Base-by-base conservation (phyloP, 2,329 filamentous ascomycete species). In the Aspergillus carbonarius region DNA sequence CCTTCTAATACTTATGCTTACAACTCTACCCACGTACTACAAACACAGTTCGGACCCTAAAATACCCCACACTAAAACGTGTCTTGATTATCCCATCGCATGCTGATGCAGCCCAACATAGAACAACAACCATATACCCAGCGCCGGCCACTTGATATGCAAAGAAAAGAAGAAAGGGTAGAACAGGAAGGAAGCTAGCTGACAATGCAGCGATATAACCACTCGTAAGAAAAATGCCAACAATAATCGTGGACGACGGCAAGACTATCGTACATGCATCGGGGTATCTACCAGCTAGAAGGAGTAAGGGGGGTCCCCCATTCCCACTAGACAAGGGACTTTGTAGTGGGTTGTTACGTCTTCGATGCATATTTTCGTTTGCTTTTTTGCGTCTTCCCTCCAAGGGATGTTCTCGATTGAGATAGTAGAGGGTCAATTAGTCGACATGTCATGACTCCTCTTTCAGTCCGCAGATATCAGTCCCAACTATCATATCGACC, bases 401-500 rank as follows among this genome's bases (percentile, higher is more conserved):
- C 46, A 3, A 12, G 30, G 30, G 8, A 32, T 32, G 30, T 32
- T 32, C 8, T 32, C 30, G 30, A 32, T 9, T 32, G 30, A 32
- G 30, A 32, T 32, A 32, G 30, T 32, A 32, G 9, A 32, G 30
- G 30, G 9, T 32, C 9, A 1, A 9, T 32, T 9, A 32, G 30
- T 30, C 8, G 2, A 8, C 25, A n/a, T 5, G 15, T 73, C 67
- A 79, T 48, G 74, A 73, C 49, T 83, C 82, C 47, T 81, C 81
- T 65, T 78, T 83, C 60, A 87, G 69, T 5, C 84, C 85, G 71
- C 85, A 87, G 59, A 87, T 80, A 65, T 88, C 85, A 1, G 83
- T 85, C 1, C 83, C 83, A n/a, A 86, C 68, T 47, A 81, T 70
- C 18, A 68, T 71, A 66, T 88, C 85, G 15, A 88, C 67, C 72